Base-by-base conservation (phyloP, 2,329 filamentous ascomycete species). In the Microdochium paspali region DNA sequence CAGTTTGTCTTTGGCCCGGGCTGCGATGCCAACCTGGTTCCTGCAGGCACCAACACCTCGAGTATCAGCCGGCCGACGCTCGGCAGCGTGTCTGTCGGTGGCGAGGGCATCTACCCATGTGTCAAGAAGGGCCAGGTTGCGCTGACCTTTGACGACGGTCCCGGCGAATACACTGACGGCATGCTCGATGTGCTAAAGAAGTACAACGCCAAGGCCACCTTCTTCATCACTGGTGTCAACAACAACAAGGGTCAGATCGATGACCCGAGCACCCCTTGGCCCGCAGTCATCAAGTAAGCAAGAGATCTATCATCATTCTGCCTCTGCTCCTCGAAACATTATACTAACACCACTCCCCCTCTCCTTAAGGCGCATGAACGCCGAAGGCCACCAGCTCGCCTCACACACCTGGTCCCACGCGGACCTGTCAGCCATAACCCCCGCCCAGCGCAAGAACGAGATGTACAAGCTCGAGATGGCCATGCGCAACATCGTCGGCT, bases 111-210 rank as follows among this genome's bases (percentile, higher is more conserved):
- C 50, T 79, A 78, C 54, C 65, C 70, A 51, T 81, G 77, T 53
- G 64, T 64, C n/a, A 67, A 68, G n/a, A 67, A 72, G 2, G 78
- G 80, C 46, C 77, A 77, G 10, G 72, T 86, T 54, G 82, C 82
- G 18, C 61, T 86, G 47, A 85, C 82, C 1, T 85, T 77, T 54
- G 82, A 85, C 54, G 82, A 85, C 58, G 82, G 82, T 1, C 82
- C 82, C 21, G 77, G 76, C 52, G 62, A 70, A 20, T 84, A 80
- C 61, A 85, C 82, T 1, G 63, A 65, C 35, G 74, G 81, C 50
- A 70, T 86, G 12, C 69, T 85, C 12, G 76, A 85, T 55, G 68
- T 82, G 47, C 70, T 86, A 43, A 70, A 61, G 54, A 68, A 65
- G 24, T 81, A 83, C 57, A 66, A 73, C 24, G 80, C 78, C 13